These are phyloP conservation scores for Paraleonurus japonicus DNA, from an alignment of 257 asterid genomes.

Conservation along the genomic window DNA sequence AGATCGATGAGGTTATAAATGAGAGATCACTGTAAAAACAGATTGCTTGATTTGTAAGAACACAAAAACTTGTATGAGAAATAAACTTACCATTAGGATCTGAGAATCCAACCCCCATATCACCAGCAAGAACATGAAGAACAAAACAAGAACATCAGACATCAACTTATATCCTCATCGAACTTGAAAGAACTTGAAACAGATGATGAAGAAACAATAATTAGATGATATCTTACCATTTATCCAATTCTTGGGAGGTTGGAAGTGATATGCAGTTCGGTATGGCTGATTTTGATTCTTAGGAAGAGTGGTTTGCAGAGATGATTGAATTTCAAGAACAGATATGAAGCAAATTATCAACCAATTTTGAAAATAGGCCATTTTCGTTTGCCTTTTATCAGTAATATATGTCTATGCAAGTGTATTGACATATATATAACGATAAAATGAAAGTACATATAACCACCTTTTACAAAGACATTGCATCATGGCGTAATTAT, in stretches of 20 bases:
- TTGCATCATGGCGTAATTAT: background rate
- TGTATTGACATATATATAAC: background rate
- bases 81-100: slow-evolving; percentile 40
- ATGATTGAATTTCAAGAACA: slow-evolving; percentile 16
- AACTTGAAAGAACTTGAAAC: too few relatives aligned
- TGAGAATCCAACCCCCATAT: slow-evolving; percentile 19
- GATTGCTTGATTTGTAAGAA: background rate
- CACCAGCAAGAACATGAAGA: background rate
- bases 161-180: too few relatives aligned
- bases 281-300: slow-evolving; percentile 27
- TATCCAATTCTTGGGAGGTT: slow-evolving; percentile 59
- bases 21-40: background rate
- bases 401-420: too few relatives aligned
- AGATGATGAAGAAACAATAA: background rate
- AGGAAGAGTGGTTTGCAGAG: background rate
- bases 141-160: background rate
- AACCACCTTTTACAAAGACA: background rate
- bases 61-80: too few relatives aligned
- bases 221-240: slow-evolving; percentile 29
- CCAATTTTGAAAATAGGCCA: slow-evolving; percentile 20
- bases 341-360: background rate
- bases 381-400: background rate
- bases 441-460: background rate
- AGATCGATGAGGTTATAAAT: background rate
- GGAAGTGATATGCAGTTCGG: slow-evolving; percentile 62